A percentile compares a stretch with the other conserved stretches of the same genome.
Evolutionary conservation across 2,329 filamentous ascomycete genomes (phyloP).

Genomic region (Paraconiothyrium sp.): DNA sequence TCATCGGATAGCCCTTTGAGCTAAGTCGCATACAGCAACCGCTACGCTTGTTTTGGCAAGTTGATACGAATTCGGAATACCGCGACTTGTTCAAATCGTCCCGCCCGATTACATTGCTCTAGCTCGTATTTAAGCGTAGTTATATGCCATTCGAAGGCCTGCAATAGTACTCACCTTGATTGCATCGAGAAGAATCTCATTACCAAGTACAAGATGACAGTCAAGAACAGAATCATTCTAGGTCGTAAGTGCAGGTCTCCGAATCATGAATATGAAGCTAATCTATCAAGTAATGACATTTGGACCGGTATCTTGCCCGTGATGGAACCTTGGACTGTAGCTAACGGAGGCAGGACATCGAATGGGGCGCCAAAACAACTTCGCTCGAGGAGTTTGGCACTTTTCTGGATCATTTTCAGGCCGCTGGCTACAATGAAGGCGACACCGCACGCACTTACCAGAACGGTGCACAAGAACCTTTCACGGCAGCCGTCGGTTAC

Average conservation of each 20-base stretch:
- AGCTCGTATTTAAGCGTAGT: background rate
- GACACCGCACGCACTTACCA: conserved; percentile 8
- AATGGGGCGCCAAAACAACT: conserved; percentile 76
- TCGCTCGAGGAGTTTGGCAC: conserved; percentile 17
- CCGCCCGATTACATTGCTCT: background rate
- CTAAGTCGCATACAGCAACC: background rate
- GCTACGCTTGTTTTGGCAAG: background rate
- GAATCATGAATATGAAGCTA: background rate
- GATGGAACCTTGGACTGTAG: background rate
- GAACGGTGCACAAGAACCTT: background rate
- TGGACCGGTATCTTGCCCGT: conserved; percentile 2
- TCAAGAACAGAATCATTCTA: conserved; percentile 11
- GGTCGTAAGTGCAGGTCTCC: conserved; percentile 2
- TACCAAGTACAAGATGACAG: background rate
- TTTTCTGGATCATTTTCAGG: conserved; percentile 9
- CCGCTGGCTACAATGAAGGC: conserved; percentile 6
- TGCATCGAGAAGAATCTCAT: background rate
- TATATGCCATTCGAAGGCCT: background rate
- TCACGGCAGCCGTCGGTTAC: conserved; percentile 7
- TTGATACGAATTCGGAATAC: background rate
- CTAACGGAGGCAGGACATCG: conserved; percentile 1
- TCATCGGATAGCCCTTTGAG: background rate
- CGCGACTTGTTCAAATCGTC: conserved; percentile 2
- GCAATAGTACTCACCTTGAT: background rate
- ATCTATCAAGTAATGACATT: conserved; percentile 9